Conservation (phyloP, 306 rosid genomes). For the Begonia peltatifolia region DNA sequence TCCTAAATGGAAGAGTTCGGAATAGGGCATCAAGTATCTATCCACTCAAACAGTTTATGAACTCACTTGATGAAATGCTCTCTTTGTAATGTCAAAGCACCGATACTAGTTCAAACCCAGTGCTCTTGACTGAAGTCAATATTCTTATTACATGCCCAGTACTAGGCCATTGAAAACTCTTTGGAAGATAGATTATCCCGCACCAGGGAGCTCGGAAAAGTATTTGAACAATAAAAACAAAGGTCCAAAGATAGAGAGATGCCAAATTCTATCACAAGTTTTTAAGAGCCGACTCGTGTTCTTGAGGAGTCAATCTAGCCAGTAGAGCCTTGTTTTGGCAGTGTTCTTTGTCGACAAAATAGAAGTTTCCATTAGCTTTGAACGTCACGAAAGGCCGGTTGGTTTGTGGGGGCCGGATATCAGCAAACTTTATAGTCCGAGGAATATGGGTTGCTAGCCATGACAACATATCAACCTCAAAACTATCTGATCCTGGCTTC, state of each 20-base stretch:
- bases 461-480: constrained; percentile 72
- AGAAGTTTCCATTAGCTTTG: constrained; percentile 58
- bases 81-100: too few species aligned
- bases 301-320: constrained; percentile 54
- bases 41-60: too few species aligned
- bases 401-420: constrained; percentile 60
- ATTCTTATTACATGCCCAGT: too few species aligned
- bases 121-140: too few species aligned
- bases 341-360: constrained; percentile 63
- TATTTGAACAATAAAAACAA: not conserved
- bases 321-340: constrained; percentile 78
- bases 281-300: constrained; percentile 44
- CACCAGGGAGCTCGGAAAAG: not conserved
- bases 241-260: not conserved
- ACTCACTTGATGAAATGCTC: too few species aligned
- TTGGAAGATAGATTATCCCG: not conserved
- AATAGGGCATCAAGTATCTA: too few species aligned
- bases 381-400: constrained; percentile 80
- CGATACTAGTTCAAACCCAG: too few species aligned
- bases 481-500: constrained; percentile 81
- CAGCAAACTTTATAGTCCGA: constrained; percentile 54
- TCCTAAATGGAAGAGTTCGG: too few species aligned
- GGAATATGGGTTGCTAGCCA: constrained; percentile 51
- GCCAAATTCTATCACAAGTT: constrained; percentile 32
- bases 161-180: too few species aligned